Conservation (phyloP, 805 yeast species). For the Candida pseudoglaebosa region DNA sequence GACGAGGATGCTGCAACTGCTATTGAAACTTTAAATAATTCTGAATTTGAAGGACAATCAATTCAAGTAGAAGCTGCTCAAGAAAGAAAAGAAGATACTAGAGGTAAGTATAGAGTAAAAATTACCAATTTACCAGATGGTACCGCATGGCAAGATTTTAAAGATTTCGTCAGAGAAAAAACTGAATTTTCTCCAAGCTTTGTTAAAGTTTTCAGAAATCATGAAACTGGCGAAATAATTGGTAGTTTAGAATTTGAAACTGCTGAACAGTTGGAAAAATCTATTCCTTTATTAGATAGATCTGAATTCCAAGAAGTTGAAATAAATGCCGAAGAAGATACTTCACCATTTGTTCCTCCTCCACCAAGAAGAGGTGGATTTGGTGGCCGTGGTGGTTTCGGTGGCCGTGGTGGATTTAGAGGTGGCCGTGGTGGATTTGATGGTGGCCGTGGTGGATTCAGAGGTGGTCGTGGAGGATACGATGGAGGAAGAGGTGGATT, state of each 20-base stretch:
- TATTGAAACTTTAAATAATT: constrained; percentile 40
- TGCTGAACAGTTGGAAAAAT: constrained; percentile 71
- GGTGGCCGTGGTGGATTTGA: constrained; percentile 38
- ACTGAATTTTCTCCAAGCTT: constrained; percentile 62
- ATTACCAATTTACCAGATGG: constrained; percentile 69
- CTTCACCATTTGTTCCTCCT: constrained; percentile 53
- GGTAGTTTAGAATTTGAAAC: constrained; percentile 56
- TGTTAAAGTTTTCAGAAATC: constrained; percentile 48
- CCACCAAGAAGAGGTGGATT: constrained; percentile 45
- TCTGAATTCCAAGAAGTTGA: constrained; percentile 66
- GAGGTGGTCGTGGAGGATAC: constrained; percentile 35
- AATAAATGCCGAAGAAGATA: constrained; percentile 75
- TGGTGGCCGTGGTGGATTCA: constrained; percentile 30
- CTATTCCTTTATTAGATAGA: constrained; percentile 70
- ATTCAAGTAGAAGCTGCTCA: constrained; percentile 53
- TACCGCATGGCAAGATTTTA: constrained; percentile 82
- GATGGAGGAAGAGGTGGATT: constrained; percentile 42
- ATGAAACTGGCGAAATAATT: constrained; percentile 40
- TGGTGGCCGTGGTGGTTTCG: constrained; percentile 28
- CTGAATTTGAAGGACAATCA: constrained; percentile 47
- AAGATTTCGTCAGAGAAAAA: constrained; percentile 84
- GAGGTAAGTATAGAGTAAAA: constrained; percentile 71
- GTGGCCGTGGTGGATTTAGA: constrained; percentile 26
- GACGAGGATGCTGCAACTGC: constrained; percentile 52
- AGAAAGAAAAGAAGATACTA: constrained; percentile 54